Evolutionary conservation across 1,284 basidiomycete genomes (phyloP).

Genomic region (Cystobasidium sp.): DNA sequence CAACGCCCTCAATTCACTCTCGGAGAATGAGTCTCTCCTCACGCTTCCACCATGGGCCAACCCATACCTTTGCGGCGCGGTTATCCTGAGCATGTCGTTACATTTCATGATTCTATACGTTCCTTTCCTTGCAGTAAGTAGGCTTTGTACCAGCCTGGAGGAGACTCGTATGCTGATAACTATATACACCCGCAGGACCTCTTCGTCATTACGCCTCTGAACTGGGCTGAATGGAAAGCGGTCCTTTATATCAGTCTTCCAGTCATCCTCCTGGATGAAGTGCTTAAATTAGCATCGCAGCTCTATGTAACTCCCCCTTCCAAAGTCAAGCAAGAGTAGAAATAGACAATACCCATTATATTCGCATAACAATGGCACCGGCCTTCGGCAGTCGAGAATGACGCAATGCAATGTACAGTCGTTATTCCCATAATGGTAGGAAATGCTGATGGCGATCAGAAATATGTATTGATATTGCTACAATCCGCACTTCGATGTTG

Average conservation of each 20-base stretch:
- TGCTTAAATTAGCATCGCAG: constrained; percentile 70
- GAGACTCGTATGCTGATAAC: constrained; percentile 13
- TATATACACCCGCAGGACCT: constrained; percentile 63
- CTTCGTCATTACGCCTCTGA: constrained; percentile 89
- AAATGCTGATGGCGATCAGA: neutral
- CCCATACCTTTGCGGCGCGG: constrained; percentile 83
- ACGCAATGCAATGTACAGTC: constrained; percentile 13
- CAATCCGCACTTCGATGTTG: neutral
- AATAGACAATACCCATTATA: constrained; percentile 1
- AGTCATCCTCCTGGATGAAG: constrained; percentile 87
- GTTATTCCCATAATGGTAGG: neutral
- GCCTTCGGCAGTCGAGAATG: neutral
- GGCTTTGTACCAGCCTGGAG: neutral
- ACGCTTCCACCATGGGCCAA: constrained; percentile 91
- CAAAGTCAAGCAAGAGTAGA: constrained; percentile 51
- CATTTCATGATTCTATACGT: constrained; percentile 95
- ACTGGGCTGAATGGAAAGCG: constrained; percentile 93
- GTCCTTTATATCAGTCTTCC: constrained; percentile 86
- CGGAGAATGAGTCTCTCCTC: constrained; percentile 94
- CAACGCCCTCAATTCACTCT: constrained; percentile 91
- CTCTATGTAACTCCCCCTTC: constrained; percentile 48
- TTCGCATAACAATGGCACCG: neutral
- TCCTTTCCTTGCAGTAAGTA: constrained; percentile 83
- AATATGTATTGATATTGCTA: neutral
- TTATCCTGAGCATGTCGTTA: constrained; percentile 83